Evolutionary conservation across 345 rosid species (phyloP), one percentile per base, ranked within the genome.

Genomic region (Acer saccharum): DNA sequence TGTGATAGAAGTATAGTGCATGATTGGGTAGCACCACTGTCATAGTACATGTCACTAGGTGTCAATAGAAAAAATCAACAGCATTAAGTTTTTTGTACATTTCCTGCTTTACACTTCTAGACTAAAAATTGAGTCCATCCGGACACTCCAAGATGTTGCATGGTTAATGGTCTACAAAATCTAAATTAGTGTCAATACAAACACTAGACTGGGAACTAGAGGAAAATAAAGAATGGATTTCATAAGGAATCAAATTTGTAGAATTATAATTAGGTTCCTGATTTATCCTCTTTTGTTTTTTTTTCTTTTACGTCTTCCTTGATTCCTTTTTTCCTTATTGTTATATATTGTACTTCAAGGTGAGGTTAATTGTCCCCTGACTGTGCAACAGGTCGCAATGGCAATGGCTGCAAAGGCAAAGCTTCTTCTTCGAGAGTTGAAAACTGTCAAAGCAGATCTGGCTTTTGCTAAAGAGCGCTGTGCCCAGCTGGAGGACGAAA

Each of bases 371-470:
- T 80, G 62, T 68, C 77, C 57, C 58, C 64, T 60, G 46, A 41
- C 76, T 78, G 35, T 76, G 60, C 74, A 54, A 81, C 91, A 95
- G 99, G 97, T 95, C 85, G 99, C 98, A 68, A 93, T 94, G 97
- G 98, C 99, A 77, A 95, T 92, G 91, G 99, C 99, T 81, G 97
- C 99, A 18, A 95, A 95, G 85, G 96, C 99, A 82, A 95, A 95
- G 84, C 93, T 95, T 65, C 96, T 95, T 70, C 97, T 94, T 72
- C 90, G 99, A 62, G 99, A 95, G 87, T 80, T 90, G 77, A 95
- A 95, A 85, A 95, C 97, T 39, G 89, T 95, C 27, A 95, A 92
- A 87, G 98, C 99, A 55, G 99, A 94, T 82, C 81, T 94, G 63
- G 97, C 97, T 27, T 95, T 95, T 78, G 96, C 98, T 43, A 95